These are phyloP conservation scores for Penicillium lagena DNA, from an alignment of 495 filamentous ascomycete genomes.

Conservation along the genomic window DNA sequence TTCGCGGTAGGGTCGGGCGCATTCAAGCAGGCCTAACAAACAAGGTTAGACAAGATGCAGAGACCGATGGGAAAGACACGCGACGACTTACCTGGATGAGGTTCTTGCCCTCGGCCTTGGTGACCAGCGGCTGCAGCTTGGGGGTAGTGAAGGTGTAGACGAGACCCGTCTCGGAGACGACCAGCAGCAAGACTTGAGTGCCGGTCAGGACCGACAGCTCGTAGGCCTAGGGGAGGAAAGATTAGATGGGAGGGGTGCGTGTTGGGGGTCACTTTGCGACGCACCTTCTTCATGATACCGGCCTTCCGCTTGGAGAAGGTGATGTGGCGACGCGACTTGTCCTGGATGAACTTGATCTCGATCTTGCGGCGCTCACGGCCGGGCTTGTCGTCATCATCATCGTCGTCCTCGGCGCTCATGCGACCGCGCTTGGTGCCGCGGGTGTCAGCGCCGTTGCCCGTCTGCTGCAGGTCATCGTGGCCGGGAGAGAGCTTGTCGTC, in stretches of 20 bases:
- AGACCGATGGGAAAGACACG: background rate
- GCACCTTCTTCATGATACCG: constrained; percentile 99
- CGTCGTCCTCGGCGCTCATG: constrained; percentile 85
- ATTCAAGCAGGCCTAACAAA: constrained; percentile 81
- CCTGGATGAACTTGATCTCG: constrained; percentile 99
- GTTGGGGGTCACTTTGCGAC: constrained; percentile 27
- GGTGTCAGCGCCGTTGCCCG: constrained; percentile 54
- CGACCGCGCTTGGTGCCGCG: constrained; percentile 89
- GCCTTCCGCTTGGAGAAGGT: constrained; percentile 99
- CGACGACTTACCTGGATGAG: constrained; percentile 77
- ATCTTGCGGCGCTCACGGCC: constrained; percentile 99
- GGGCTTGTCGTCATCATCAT: constrained; percentile 97
- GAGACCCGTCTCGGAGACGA: constrained; percentile 96
- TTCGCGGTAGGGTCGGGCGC: constrained; percentile 88
- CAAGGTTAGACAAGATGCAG: background rate
- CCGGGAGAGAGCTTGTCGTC: constrained; percentile 43
- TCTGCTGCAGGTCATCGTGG: constrained; percentile 47
- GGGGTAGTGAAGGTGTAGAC: constrained; percentile 99
- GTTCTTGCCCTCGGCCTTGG: constrained; percentile 99
- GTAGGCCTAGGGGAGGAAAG: constrained; percentile 62
- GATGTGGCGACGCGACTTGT: constrained; percentile 99
- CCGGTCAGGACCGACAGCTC: constrained; percentile 96
- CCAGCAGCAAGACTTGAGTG: constrained; percentile 93
- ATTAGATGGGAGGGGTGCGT: background rate
- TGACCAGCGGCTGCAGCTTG: constrained; percentile 97